A percentile compares a stretch with the other conserved stretches of the same genome.
phyloP scores from a whole-genome alignment of 1,284 basidiomycete genomes.

The Microbotryum scabiosae region DNA sequence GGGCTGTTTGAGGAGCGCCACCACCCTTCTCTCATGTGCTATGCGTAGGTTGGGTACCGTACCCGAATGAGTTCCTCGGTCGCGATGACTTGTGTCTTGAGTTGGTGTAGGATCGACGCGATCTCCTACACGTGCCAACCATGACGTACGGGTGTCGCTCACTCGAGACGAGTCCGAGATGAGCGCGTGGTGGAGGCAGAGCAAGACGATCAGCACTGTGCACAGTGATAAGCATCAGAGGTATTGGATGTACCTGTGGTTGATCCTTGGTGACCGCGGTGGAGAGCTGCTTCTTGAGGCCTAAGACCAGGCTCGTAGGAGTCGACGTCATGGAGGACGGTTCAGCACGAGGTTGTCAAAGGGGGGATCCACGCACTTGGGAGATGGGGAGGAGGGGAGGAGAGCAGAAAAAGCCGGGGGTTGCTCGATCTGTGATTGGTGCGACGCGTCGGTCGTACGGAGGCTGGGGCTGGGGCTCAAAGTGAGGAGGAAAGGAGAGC shows the following conservation, averaged over 20 bases:
- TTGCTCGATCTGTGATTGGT: background rate
- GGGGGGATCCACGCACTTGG: no score
- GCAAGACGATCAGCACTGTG: background rate
- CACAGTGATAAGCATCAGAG: background rate
- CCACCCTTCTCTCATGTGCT: no score
- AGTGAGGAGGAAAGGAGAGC: background rate
- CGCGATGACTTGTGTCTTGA: conserved; percentile 71
- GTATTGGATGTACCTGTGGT: conserved; percentile 13
- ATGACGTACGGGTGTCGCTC: no score
- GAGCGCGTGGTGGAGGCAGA: background rate
- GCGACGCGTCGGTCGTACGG: no score
- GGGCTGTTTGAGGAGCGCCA: background rate
- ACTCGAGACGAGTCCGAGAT: background rate
- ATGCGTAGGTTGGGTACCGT: conserved; percentile 42
- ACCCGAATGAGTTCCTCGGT: conserved; percentile 83
- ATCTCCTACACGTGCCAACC: conserved; percentile 53
- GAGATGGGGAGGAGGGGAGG: no score
- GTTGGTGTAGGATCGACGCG: conserved; percentile 55
- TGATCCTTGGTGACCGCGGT: conserved; percentile 17
- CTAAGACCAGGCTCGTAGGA: conserved; percentile 3
- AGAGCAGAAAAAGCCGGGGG: no score
- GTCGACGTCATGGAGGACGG: background rate
- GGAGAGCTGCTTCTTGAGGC: conserved; percentile 30
- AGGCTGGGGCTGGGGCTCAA: no score
- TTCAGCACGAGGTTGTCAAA: no score